Conservation (phyloP, 2,329 filamentous ascomycete genomes). For the Tolypocladium pustulatum region DNA sequence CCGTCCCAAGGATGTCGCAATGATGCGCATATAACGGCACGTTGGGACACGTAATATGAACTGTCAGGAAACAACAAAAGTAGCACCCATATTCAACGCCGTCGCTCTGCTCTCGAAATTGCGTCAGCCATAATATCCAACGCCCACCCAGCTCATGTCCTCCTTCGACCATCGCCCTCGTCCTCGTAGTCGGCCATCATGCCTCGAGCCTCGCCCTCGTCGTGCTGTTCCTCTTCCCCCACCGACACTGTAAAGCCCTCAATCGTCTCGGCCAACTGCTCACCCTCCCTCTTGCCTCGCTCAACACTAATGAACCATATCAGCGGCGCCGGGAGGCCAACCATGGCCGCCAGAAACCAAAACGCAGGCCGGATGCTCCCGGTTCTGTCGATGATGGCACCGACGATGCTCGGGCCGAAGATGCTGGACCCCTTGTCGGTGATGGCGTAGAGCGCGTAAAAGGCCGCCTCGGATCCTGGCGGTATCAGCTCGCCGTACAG, state of each 20-base stretch:
- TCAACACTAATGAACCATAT: constrained; percentile 82
- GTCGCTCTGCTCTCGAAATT: background rate
- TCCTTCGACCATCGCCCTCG: background rate
- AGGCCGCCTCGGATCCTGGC: constrained; percentile 86
- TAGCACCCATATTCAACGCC: background rate
- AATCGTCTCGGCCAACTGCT: constrained; percentile 50
- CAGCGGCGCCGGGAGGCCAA: constrained; percentile 73
- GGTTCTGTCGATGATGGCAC: constrained; percentile 76
- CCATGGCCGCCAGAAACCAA: constrained; percentile 79
- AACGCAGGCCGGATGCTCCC: constrained; percentile 81
- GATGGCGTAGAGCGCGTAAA: constrained; percentile 93
- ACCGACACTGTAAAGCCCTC: constrained; percentile 34
- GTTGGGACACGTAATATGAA: background rate
- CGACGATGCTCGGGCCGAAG: constrained; percentile 90
- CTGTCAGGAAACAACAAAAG: background rate
- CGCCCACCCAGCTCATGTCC: background rate
- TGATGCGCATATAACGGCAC: background rate
- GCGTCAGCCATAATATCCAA: background rate
- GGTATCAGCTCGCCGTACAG: constrained; percentile 91
- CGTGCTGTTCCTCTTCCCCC: constrained; percentile 5
- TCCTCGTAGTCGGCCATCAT: constrained; percentile 8
- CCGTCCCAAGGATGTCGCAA: background rate
- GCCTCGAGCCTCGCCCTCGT: constrained; percentile 6
- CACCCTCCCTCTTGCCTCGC: constrained; percentile 59
- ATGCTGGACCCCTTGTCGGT: constrained; percentile 94